These are phyloP conservation scores for Kluyveromyces starmeri DNA, from an alignment of 805 yeast genomes.

Conservation along the genomic window DNA sequence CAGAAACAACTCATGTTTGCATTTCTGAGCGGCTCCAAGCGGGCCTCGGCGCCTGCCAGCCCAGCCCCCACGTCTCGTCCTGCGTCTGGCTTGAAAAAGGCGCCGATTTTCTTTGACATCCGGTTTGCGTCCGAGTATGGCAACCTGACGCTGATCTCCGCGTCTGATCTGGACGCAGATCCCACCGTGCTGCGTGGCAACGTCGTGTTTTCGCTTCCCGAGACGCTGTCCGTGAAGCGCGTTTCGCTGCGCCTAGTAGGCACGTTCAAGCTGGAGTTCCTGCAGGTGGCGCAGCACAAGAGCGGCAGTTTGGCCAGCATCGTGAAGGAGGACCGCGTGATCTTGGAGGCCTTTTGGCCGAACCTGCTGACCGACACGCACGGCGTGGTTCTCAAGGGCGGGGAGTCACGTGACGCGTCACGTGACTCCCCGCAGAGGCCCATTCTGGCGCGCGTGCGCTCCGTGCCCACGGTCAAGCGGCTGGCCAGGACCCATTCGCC, in stretches of 20 bases:
- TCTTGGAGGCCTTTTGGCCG: constrained; percentile 74
- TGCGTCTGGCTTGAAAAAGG: constrained; percentile 1
- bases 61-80: no score
- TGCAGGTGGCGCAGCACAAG: constrained; percentile 35
- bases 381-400: constrained; percentile 20
- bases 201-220: constrained; percentile 60
- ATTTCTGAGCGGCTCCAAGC: no score
- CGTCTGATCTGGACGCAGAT: constrained; percentile 66
- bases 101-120: constrained; percentile 26
- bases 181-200: constrained; percentile 69
- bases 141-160: constrained; percentile 69
- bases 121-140: constrained; percentile 31
- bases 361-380: constrained; percentile 32
- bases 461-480: constrained; percentile 4
- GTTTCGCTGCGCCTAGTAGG: constrained; percentile 57
- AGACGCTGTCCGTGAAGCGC: constrained; percentile 54
- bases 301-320: constrained; percentile 30
- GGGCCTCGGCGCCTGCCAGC: no score
- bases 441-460: constrained; percentile 2
- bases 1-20: no score
- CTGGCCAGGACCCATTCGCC: constrained; percentile 10
- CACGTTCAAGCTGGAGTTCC: constrained; percentile 51
- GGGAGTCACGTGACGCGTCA: no score
- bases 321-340: constrained; percentile 42
- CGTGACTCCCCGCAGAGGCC: not conserved